Percentiles rank a stretch among this genome's conserved stretches.
Conservation (phyloP, 768 basidiomycete species). For the Macrolepiota albuminosa region DNA sequence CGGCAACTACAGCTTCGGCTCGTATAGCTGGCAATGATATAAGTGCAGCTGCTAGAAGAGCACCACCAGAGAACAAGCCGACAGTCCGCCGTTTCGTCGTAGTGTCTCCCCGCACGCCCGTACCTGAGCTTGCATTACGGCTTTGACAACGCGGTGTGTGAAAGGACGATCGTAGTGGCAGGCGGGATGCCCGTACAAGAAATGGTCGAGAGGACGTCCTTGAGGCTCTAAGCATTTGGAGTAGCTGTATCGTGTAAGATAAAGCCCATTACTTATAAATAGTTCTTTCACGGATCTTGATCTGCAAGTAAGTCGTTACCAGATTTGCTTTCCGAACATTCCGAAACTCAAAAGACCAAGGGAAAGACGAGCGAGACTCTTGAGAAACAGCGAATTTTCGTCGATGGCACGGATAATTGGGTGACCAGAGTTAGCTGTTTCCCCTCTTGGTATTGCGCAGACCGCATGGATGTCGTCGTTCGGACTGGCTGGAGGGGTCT, state of each 20-base stretch:
- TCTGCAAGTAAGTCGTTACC: not conserved
- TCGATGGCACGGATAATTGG: not conserved
- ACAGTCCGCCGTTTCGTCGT: conserved; percentile 1
- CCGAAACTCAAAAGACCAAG: not conserved
- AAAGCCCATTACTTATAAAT: not conserved
- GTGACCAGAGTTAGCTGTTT: not conserved
- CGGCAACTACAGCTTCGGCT: conserved; percentile 11
- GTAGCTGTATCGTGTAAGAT: not conserved
- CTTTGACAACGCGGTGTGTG: conserved; percentile 2
- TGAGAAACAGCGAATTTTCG: not conserved
- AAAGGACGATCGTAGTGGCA: not conserved
- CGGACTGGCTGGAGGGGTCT: not conserved
- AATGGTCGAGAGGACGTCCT: not conserved
- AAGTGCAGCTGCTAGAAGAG: conserved; percentile 13
- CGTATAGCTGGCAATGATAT: conserved; percentile 12
- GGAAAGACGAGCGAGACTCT: not conserved
- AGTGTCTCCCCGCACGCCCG: not conserved
- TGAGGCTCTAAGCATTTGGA: conserved; percentile 8
- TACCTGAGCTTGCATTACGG: conserved; percentile 8
- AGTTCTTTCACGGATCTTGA: conserved; percentile 9
- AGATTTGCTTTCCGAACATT: conserved; percentile 1
- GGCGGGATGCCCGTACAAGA: not conserved
- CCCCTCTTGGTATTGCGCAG: not conserved
- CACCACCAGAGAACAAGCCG: conserved; percentile 8
- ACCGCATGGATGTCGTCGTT: not conserved